A percentile compares a stretch with the other conserved stretches of the same genome.
phyloP scores from a whole-genome alignment of 2,329 filamentous ascomycete species.

The Sclerotinia nivalis region DNA sequence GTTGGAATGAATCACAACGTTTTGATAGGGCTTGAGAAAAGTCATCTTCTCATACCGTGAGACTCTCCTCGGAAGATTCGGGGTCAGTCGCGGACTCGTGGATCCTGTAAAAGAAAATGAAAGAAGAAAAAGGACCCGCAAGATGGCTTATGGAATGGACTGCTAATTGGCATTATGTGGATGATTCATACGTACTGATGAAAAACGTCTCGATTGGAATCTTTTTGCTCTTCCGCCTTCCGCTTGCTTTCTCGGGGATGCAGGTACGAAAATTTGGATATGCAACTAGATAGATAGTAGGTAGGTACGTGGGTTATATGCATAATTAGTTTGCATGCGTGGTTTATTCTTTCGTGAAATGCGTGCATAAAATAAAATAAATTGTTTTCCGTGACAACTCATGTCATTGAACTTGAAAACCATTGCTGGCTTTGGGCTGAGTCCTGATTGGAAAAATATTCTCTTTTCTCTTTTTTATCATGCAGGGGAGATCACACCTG shows the following conservation, averaged over 20 bases:
- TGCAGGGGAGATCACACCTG: slow-evolving; percentile 7
- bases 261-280: slow-evolving; percentile 6
- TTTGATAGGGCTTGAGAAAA: background rate
- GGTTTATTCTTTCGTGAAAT: background rate
- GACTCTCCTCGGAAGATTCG: background rate
- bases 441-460: background rate
- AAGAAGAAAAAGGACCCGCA: background rate
- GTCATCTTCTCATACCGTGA: background rate
- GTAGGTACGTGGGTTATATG: background rate
- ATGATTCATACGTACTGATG: background rate
- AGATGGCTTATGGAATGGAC: background rate
- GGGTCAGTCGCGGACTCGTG: too few species aligned
- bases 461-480: background rate
- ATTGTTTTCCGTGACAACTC: slow-evolving; percentile 1
- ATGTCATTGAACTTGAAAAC: background rate
- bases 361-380: background rate
- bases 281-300: background rate
- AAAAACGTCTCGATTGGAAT: background rate
- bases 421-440: background rate
- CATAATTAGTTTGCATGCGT: background rate
- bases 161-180: background rate
- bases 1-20: background rate
- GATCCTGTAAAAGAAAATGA: too few species aligned
- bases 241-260: background rate
- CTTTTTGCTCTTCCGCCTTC: background rate